Evolutionary conservation across 768 basidiomycete genomes (phyloP).

Genomic region (Russula foetens): DNA sequence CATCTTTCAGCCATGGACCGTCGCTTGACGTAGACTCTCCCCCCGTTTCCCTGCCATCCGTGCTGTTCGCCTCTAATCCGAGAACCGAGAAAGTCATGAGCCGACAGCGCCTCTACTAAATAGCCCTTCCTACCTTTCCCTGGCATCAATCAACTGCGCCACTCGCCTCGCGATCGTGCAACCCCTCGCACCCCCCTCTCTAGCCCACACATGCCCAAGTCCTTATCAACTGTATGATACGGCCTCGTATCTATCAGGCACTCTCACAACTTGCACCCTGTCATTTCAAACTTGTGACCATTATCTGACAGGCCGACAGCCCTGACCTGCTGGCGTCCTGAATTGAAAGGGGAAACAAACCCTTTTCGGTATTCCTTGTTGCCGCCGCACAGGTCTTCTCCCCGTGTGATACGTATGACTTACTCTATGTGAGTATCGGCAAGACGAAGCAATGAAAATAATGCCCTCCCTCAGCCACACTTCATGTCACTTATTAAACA

Average conservation of each 20-base stretch:
- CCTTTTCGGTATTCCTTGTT: not conserved
- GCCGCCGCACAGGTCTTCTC: not conserved
- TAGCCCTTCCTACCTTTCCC: too few relatives aligned
- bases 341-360: not conserved
- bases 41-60: too few relatives aligned
- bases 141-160: not conserved
- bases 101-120: too few relatives aligned
- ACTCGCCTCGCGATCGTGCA: not conserved
- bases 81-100: too few relatives aligned
- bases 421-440: not conserved
- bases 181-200: too few relatives aligned
- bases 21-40: too few relatives aligned
- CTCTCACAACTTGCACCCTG: not conserved
- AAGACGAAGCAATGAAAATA: not conserved
- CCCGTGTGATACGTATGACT: not conserved
- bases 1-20: too few relatives aligned
- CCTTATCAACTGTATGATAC: not conserved
- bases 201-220: not conserved
- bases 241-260: not conserved
- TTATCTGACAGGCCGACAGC: not conserved
- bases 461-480: too few relatives aligned
- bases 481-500: too few relatives aligned
- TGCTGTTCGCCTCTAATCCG: too few relatives aligned
- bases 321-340: not conserved
- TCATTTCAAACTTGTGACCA: not conserved